Base-by-base conservation (phyloP, 371 early-diverging fungal genomes). In the Blakeslea trispora region DNA sequence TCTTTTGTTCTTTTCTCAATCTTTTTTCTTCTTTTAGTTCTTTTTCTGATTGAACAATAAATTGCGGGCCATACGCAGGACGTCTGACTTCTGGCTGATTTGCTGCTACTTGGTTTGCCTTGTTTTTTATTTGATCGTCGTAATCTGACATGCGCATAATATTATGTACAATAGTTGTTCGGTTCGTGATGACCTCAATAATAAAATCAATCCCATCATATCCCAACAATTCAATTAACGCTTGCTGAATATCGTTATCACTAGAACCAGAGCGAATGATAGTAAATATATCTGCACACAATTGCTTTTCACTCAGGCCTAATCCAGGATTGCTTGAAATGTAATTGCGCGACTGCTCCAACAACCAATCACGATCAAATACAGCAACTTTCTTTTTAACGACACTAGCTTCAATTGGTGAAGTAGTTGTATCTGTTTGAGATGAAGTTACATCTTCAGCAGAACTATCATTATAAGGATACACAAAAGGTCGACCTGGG, bases 221-320 rank as follows among this genome's bases (percentile, higher is more conserved):
- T 1, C 93, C 93, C n/a, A 93, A 71, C 0, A 89, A 64, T 59
- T 92, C 92, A 5, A 92, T 77, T 18, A 93, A 70, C 28, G 72
- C 64, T 13, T 69, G 76, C 57, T 91, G 86, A 34, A 89, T 84
- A 35, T 68, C 79, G 42, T 85, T 84, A 56, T 87, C 86, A 52
- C 63, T 66, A 43, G 74, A 69, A 32, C 72, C 74, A 0, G 84
- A 83, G 24, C 83, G 71, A 47, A 86, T 56, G 6, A 82, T 63
- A 3, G 82, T 79, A 39, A 86, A 83, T 1, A 86, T 40, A 45
- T 80, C 75, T 4, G 72, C 70, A 57, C 87, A 85, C 45, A 87
- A 23, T 17, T 74, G 56, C 10, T 72, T 71, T 6, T 59, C 74
- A 28, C 64, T 65, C 7, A 77, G 31, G 8, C 50, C 65, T 1